These are phyloP conservation scores for Astraeus odoratus DNA, from an alignment of 768 basidiomycete species.

Conservation along the genomic window DNA sequence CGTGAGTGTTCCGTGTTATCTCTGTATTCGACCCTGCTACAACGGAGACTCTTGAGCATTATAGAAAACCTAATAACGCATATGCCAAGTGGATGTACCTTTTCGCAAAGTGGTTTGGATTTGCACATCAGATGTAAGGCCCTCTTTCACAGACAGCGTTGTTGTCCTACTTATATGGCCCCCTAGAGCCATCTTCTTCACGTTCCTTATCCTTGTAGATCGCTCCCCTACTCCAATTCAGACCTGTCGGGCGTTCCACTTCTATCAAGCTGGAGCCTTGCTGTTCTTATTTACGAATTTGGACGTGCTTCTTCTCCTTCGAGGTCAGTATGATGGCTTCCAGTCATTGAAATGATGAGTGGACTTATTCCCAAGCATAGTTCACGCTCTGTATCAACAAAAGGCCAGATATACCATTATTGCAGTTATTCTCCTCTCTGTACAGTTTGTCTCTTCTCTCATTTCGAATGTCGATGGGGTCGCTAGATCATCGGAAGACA, in stretches of 20 bases:
- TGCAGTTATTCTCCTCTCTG: slow-evolving; percentile 4
- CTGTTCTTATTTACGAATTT: slow-evolving; percentile 12
- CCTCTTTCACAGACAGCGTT: background rate
- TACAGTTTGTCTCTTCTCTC: slow-evolving; percentile 7
- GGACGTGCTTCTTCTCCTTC: slow-evolving; percentile 14
- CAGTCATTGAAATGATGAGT: too few relatives aligned
- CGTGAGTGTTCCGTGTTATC: slow-evolving; percentile 16
- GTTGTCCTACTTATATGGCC: background rate
- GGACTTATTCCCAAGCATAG: too few relatives aligned
- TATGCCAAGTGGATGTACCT: slow-evolving; percentile 23
- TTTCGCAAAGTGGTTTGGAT: slow-evolving; percentile 15
- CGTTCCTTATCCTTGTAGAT: slow-evolving; percentile 2
- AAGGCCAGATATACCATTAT: background rate
- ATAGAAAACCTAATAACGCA: slow-evolving; percentile 12
- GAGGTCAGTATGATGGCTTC: slow-evolving; percentile 12
- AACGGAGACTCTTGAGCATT: background rate
- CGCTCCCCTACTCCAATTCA: background rate
- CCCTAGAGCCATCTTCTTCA: slow-evolving; percentile 5
- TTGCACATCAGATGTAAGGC: slow-evolving; percentile 14
- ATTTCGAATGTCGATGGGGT: background rate
- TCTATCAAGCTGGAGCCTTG: slow-evolving; percentile 9
- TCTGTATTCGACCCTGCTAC: background rate
- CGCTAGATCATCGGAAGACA: background rate
- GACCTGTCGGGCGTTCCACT: slow-evolving; percentile 10
- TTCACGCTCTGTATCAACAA: slow-evolving; percentile 14